Evolutionary conservation across 768 basidiomycete genomes (phyloP).

Genomic region (Termitomyces sp.): DNA sequence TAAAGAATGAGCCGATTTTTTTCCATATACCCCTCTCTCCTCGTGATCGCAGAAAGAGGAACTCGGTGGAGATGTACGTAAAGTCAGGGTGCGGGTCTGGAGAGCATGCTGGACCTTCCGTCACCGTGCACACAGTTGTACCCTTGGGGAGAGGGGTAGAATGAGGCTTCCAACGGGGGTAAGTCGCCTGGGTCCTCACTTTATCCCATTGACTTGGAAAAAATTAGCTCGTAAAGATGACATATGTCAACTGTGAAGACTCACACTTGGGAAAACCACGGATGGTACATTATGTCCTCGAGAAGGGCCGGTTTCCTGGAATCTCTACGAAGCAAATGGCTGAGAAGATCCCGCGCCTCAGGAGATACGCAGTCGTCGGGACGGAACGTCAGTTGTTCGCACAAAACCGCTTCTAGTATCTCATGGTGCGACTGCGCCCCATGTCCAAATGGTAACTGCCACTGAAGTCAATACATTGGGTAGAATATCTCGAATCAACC

Average conservation of each 20-base stretch:
- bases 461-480: neutral
- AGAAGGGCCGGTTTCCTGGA: neutral
- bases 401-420: neutral
- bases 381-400: slow-evolving; percentile 1
- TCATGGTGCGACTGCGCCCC: neutral
- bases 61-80: neutral
- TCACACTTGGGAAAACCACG: slow-evolving; percentile 9
- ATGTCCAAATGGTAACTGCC: slow-evolving; percentile 10
- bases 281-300: slow-evolving; percentile 2
- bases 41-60: neutral
- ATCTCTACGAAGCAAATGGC: neutral
- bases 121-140: neutral
- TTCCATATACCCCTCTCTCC: neutral
- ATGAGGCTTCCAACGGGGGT: slow-evolving; percentile 2
- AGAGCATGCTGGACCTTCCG: neutral
- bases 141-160: neutral
- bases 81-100: neutral
- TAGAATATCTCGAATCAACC: neutral
- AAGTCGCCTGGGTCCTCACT: neutral
- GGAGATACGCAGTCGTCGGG: neutral
- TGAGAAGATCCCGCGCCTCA: slow-evolving; percentile 1
- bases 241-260: neutral
- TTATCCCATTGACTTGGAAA: slow-evolving; percentile 1
- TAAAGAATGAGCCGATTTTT: neutral
- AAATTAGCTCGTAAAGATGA: neutral